Base-by-base conservation (phyloP, 805 yeast genomes). In the Debaryomyces prosopidis region DNA sequence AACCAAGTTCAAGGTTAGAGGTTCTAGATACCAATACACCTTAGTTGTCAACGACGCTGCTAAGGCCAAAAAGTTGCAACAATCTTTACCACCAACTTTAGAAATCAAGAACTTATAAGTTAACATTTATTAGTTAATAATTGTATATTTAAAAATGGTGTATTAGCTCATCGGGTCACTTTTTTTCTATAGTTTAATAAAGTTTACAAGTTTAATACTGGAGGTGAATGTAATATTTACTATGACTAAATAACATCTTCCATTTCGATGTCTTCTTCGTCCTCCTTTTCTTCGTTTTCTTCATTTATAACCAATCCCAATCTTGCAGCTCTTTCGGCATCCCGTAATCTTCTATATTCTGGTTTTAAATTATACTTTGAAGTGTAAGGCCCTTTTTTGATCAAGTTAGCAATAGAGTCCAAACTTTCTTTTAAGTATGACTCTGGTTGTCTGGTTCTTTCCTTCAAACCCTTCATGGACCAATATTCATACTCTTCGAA, bases 1-100 rank as follows among this genome's bases (percentile, higher is more conserved):
- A 79, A 90, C 97, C 81, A 94, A 94, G 80, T 94, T 94, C 91
- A 94, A 94, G 88, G 89, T 94, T 69, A 90, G 98, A 84, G 97
- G 97, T 76, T 68, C 96, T 57, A 89, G 81, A 75, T 75, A 87
- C 82, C 84, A 89, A 71, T 94, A 94, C 88, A 94, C 99, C 64
- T 82, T 92, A 76, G 87, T 87, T 63, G 92, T 94, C 68, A 83
- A 87, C 80, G 98, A 94, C 76, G 87, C 89, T 68, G 86, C 89
- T 75, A 91, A 90, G 84, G 98, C 98, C 68, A 84, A 88, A 86
- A 94, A 94, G 83, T 84, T 94, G 79, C 85, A 88, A 71, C 97
- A 91, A 82, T 87, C 98, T 68, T 82, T 94, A 68, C 97, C 98
- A 75, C 96, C 99, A 73, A 82, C 87, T 66, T 82, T 87, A 76